Percentiles rank a stretch among this genome's conserved stretches.
These are phyloP conservation scores for Calcarisporium arbuscula DNA, from an alignment of 2,329 filamentous ascomycete species.

Conservation along the genomic window DNA sequence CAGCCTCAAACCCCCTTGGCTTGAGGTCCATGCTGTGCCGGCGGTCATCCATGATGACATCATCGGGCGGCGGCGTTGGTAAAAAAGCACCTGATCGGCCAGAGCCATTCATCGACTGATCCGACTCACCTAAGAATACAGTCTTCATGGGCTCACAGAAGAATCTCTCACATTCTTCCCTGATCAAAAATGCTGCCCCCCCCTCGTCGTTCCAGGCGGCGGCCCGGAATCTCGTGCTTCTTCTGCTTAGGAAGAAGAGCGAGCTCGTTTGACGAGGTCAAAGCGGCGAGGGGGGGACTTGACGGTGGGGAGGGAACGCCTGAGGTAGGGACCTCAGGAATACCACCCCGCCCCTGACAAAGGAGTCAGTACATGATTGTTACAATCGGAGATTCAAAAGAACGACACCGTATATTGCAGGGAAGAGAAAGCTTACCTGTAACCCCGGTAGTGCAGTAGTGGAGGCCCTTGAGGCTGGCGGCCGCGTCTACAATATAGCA, in stretches of 20 bases:
- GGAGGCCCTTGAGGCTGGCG: slow-evolving; percentile 71
- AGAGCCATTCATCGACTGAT: slow-evolving; percentile 69
- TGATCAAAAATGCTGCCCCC: slow-evolving; percentile 94
- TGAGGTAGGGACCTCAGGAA: slow-evolving; percentile 86
- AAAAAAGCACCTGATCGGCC: slow-evolving; percentile 71
- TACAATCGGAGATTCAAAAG: too few relatives aligned
- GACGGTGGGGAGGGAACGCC: slow-evolving; percentile 76
- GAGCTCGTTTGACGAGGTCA: slow-evolving; percentile 62
- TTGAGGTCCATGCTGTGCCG: slow-evolving; percentile 18
- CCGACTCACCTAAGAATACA: slow-evolving; percentile 96
- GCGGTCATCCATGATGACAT: slow-evolving; percentile 33
- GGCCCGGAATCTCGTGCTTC: slow-evolving; percentile 35
- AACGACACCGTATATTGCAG: too few relatives aligned
- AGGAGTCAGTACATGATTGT: slow-evolving; percentile 11
- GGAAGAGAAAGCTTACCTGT: slow-evolving; percentile 49
- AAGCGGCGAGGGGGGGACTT: slow-evolving; percentile 83
- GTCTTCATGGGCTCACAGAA: slow-evolving; percentile 93
- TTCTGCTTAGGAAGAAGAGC: slow-evolving; percentile 54
- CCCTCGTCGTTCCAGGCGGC: slow-evolving; percentile 57
- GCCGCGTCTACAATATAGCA: slow-evolving; percentile 80
- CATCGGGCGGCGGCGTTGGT: slow-evolving; percentile 49
- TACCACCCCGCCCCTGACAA: slow-evolving; percentile 74
- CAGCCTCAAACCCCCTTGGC: slow-evolving; percentile 33
- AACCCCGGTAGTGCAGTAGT: slow-evolving; percentile 92
- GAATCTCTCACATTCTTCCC: slow-evolving; percentile 99